phyloP scores from a whole-genome alignment of 139 green algal species.

The Coelastrella sp. region DNA sequence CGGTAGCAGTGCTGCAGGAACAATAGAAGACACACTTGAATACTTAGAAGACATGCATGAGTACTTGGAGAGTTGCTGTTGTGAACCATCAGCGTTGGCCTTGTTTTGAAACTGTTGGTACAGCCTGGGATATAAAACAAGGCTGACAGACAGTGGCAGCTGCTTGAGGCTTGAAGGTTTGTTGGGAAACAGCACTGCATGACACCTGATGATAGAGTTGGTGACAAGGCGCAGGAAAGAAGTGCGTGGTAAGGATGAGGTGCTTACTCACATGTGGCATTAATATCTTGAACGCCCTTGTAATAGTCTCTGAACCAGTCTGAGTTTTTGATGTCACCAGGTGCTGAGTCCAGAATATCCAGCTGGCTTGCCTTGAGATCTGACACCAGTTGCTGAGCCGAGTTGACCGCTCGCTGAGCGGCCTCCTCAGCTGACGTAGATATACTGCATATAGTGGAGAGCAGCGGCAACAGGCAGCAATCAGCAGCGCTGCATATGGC shows the following conservation, averaged over 20 bases:
- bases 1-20: not conserved
- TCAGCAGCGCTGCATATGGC: not conserved
- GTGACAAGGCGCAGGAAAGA: too few relatives aligned
- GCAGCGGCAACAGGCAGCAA: not conserved
- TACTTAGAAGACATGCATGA: too few relatives aligned
- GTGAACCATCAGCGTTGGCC: too few relatives aligned
- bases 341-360: not conserved
- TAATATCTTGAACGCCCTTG: not conserved
- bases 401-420: not conserved
- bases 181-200: not conserved
- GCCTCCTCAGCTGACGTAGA: constrained; percentile 12
- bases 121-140: constrained; percentile 7
- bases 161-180: not conserved
- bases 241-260: too few relatives aligned
- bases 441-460: not conserved
- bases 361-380: not conserved
- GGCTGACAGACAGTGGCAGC: not conserved
- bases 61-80: too few relatives aligned
- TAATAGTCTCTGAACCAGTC: constrained; percentile 22
- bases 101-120: not conserved
- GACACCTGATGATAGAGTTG: not conserved
- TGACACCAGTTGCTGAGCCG: not conserved
- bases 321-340: not conserved
- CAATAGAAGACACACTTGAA: too few relatives aligned
- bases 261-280: not conserved